phyloP scores from a whole-genome alignment of 2,329 filamentous ascomycete species.

The Plectosphaerella cucumerina region DNA sequence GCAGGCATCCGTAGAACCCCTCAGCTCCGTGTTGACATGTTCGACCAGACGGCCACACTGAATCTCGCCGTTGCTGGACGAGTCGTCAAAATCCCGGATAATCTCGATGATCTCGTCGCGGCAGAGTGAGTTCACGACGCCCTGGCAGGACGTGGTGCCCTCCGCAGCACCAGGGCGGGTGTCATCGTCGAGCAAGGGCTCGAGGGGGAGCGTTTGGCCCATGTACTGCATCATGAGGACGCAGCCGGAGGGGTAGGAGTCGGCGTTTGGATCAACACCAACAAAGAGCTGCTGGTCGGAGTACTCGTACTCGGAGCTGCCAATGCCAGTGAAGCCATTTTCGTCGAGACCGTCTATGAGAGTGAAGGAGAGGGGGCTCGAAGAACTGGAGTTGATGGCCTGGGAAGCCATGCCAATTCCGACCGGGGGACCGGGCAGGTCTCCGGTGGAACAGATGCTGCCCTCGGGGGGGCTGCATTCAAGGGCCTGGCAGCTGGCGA shows the following conservation, averaged over 20 bases:
- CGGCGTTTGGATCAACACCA: not conserved
- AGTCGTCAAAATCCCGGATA: not conserved
- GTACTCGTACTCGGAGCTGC: not conserved
- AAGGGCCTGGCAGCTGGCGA: slow-evolving; percentile 1
- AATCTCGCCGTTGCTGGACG: not conserved
- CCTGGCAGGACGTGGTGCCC: slow-evolving; percentile 4
- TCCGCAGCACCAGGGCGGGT: not conserved
- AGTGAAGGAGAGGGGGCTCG: not conserved
- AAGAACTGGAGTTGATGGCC: not conserved
- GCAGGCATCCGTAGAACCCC: not conserved
- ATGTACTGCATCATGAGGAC: slow-evolving; percentile 7
- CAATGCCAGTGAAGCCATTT: slow-evolving; percentile 5
- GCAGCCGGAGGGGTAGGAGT: slow-evolving; percentile 4
- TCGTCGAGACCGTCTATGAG: slow-evolving; percentile 21
- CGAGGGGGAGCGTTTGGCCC: slow-evolving; percentile 5
- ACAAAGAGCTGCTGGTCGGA: slow-evolving; percentile 7
- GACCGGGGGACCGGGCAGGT: not conserved
- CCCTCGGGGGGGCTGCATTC: not conserved
- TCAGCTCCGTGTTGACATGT: slow-evolving; percentile 3
- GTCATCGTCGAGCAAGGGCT: not conserved
- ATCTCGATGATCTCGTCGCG: slow-evolving; percentile 1
- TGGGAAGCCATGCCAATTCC: slow-evolving; percentile 2
- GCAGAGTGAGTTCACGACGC: not conserved
- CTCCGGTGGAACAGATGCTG: slow-evolving; percentile 1
- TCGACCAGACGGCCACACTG: not conserved